Evolutionary conservation across 768 basidiomycete species (phyloP).

Genomic region (Hericium rajendrae): DNA sequence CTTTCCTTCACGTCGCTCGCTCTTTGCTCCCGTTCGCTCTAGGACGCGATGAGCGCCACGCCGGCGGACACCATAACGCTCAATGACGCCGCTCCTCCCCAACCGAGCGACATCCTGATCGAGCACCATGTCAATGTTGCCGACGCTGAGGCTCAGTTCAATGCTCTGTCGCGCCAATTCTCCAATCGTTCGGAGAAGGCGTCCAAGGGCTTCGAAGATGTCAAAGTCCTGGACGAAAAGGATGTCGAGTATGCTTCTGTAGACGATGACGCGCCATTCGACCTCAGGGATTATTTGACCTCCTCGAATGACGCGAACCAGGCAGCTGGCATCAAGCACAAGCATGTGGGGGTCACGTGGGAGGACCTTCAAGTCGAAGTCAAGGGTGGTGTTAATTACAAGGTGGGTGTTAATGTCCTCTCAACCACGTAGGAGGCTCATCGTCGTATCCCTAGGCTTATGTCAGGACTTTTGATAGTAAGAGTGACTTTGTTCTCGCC

Average conservation of each 20-base stretch:
- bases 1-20: neutral
- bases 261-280: conserved; percentile 33
- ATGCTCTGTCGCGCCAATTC: neutral
- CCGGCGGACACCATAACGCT: neutral
- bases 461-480: conserved; percentile 51
- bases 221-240: conserved; percentile 5
- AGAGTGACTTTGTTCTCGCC: conserved; percentile 13
- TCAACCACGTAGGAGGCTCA: neutral
- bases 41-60: neutral
- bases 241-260: conserved; percentile 36
- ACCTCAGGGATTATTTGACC: conserved; percentile 59
- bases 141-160: neutral
- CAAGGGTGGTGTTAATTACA: conserved; percentile 42
- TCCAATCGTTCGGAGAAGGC: neutral
- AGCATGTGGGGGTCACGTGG: conserved; percentile 74
- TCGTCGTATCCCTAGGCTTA: conserved; percentile 31
- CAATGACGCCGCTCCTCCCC: neutral
- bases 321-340: conserved; percentile 57
- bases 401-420: conserved; percentile 28
- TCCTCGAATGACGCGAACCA: conserved; percentile 60
- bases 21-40: neutral
- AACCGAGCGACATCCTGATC: neutral
- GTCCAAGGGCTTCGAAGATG: neutral
- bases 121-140: neutral
- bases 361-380: conserved; percentile 57